Base-by-base conservation (phyloP, 441 rosid species). In the Adansonia gregorii region DNA sequence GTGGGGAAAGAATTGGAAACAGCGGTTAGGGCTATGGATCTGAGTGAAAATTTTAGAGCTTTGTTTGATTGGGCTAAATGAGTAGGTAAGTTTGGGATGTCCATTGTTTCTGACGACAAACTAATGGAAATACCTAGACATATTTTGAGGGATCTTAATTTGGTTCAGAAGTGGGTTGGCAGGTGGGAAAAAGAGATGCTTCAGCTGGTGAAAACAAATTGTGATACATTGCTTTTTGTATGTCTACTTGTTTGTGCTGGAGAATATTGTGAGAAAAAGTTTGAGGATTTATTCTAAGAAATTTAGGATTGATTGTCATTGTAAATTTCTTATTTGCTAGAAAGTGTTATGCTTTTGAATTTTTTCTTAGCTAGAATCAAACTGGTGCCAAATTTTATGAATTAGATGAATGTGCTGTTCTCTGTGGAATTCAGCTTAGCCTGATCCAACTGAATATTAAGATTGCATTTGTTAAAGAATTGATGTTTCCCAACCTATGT, bases 11-110 rank as follows among this genome's bases (percentile, higher is more conserved):
- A 31, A 31, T 20, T 43, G 12, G 35, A 41, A 17, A 15, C 19
- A 11, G 41, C 12, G 41, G 31, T 19, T 73, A 73, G 54, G 77
- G 58, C 24, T 60, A 46, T 46, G 56, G 20, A 59, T 60, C 65
- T 74, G 22, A 48, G 2, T 17, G 11, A 20, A 74, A 3, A 20
- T 3, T 20, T 22, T 55, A 2, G 4, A 4, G 15, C 45, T 19
- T 20, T 19, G 12, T 43, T 73, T 73, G 49, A 72, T 72, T 55
- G 51, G 39, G n/a, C 35, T 39, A 41, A 55, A 48, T 22, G 43
- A 12, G 58, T 48, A 3, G 43, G 11, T 67, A 31, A 43, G 31
- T 19, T 67, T 19, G 8, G 24, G 39, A 20, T 22, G 59, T 3
- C 12, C 41, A 0, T 22, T 7, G 43, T 52, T 48, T 68, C 12